Evolutionary conservation across 169 alveolate species (phyloP).

Genomic region (Plasmodium relictum): DNA sequence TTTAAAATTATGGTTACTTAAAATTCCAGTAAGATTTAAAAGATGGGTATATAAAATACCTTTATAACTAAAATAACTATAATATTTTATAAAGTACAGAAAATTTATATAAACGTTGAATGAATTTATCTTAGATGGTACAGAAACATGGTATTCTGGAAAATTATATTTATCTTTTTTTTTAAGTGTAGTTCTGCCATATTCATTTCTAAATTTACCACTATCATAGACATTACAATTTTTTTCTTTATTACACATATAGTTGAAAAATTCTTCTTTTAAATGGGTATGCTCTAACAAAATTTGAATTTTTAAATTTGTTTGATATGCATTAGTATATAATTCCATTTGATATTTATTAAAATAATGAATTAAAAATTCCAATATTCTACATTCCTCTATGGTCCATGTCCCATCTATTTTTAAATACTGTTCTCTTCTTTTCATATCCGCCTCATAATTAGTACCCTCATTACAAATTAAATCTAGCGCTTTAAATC

Average conservation of each 20-base stretch:
- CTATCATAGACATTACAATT: slow-evolving; percentile 41
- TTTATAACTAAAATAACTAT: slow-evolving; percentile 10
- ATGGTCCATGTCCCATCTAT: not conserved
- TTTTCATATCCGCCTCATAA: slow-evolving; percentile 4
- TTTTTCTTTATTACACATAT: slow-evolving; percentile 24
- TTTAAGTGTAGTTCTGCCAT: not conserved
- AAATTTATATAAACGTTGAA: slow-evolving; percentile 27
- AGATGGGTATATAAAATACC: slow-evolving; percentile 29
- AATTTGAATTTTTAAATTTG: slow-evolving; percentile 2
- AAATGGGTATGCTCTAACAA: slow-evolving; percentile 26
- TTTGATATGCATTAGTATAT: slow-evolving; percentile 13
- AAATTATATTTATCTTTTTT: not conserved
- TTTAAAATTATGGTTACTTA: slow-evolving; percentile 21
- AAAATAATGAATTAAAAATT: slow-evolving; percentile 46
- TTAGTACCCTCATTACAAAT: slow-evolving; percentile 30
- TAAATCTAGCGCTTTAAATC: slow-evolving; percentile 38
- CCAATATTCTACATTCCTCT: slow-evolving; percentile 54
- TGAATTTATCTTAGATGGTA: not conserved
- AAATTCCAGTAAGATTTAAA: slow-evolving; percentile 34
- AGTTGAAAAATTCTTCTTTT: slow-evolving; percentile 36
- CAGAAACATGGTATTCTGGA: not conserved
- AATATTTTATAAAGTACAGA: slow-evolving; percentile 17
- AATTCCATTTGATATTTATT: slow-evolving; percentile 46
- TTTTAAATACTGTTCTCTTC: slow-evolving; percentile 47
- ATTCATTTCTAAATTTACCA: slow-evolving; percentile 5